Percentiles rank a stretch among this genome's conserved stretches.
Evolutionary conservation across 1,139 yeast genomes (phyloP).

Genomic region (Pichia sp.): DNA sequence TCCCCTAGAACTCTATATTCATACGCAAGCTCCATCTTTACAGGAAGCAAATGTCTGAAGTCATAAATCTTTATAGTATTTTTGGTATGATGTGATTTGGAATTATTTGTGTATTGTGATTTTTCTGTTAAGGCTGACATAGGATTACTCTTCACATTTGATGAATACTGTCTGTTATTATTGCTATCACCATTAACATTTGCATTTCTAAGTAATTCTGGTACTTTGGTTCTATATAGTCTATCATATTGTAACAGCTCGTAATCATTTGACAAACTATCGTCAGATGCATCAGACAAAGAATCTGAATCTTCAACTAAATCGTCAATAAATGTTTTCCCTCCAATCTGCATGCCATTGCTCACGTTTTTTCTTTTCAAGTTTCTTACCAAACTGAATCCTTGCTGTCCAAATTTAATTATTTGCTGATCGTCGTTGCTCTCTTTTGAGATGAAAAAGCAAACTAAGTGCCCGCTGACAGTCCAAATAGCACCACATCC

Average conservation of each 20-base stretch:
- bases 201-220: conserved; percentile 32
- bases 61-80: conserved; percentile 61
- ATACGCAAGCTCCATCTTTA: conserved; percentile 65
- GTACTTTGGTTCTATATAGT: conserved; percentile 36
- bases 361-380: conserved; percentile 25
- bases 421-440: conserved; percentile 31
- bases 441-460: conserved; percentile 65
- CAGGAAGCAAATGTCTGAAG: conserved; percentile 65
- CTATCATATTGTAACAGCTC: conserved; percentile 40
- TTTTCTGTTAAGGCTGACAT: conserved; percentile 20
- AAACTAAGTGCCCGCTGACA: conserved; percentile 65
- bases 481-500: conserved; percentile 94
- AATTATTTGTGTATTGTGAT: conserved; percentile 19
- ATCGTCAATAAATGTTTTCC: conserved; percentile 2
- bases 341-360: conserved; percentile 15
- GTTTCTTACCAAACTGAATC: conserved; percentile 28
- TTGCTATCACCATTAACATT: conserved; percentile 3
- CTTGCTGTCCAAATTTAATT: conserved; percentile 35
- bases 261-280: conserved; percentile 44
- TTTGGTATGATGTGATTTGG: conserved; percentile 20
- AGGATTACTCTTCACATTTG: conserved; percentile 11
- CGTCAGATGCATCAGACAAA: conserved; percentile 22
- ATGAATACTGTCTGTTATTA: conserved; percentile 12
- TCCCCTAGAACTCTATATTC: conserved; percentile 69
- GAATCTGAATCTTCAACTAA: conserved; percentile 1